Conservation (phyloP, 805 yeast species). For the Saturnispora bothae region DNA sequence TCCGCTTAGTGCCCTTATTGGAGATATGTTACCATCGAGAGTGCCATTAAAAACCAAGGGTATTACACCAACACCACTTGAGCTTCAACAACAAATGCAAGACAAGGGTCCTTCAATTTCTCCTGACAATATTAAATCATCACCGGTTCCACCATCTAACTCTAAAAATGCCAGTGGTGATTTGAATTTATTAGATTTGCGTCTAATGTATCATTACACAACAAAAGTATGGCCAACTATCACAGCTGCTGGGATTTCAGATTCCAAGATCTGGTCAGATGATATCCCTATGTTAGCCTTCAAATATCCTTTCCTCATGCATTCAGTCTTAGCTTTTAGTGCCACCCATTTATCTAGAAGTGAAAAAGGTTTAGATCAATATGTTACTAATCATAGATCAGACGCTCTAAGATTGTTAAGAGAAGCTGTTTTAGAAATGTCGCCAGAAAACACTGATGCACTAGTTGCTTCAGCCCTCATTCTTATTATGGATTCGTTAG, state of each 20-base stretch:
- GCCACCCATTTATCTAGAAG: constrained; percentile 84
- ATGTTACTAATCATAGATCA: constrained; percentile 77
- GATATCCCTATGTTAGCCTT: constrained; percentile 87
- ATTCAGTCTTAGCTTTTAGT: constrained; percentile 78
- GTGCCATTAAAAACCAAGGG: constrained; percentile 4
- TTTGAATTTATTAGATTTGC: constrained; percentile 64
- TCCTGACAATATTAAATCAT: constrained; percentile 23
- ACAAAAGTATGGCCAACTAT: constrained; percentile 78
- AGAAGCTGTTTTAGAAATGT: constrained; percentile 77
- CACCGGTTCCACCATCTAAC: constrained; percentile 18
- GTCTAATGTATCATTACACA: constrained; percentile 80
- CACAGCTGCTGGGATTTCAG: constrained; percentile 84
- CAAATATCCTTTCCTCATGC: constrained; percentile 84
- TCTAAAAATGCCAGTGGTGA: constrained; percentile 15
- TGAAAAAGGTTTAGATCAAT: constrained; percentile 64
- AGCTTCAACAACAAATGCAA: constrained; percentile 17
- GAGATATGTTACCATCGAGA: constrained; percentile 9
- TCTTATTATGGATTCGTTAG: constrained; percentile 84
- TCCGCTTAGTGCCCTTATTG: constrained; percentile 9
- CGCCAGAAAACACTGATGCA: constrained; percentile 82
- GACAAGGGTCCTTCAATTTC: constrained; percentile 20
- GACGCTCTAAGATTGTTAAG: constrained; percentile 74
- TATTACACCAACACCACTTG: constrained; percentile 14
- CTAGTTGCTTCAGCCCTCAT: constrained; percentile 86
- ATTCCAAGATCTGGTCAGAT: constrained; percentile 73